Base-by-base conservation (phyloP, 2,329 filamentous ascomycete species). In the Fusarium albosuccineum region DNA sequence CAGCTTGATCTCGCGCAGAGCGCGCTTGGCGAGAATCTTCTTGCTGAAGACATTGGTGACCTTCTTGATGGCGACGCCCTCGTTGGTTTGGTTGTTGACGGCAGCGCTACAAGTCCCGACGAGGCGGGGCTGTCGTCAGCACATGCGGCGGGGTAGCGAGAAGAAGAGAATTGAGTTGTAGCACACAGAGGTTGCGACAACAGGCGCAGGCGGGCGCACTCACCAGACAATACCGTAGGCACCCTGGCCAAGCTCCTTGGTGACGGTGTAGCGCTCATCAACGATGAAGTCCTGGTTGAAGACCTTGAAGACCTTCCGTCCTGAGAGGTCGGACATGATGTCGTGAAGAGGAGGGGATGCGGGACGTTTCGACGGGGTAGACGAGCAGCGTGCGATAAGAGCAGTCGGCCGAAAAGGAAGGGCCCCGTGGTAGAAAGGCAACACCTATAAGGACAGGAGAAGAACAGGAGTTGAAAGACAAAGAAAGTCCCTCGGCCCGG, bases 41-140 rank as follows among this genome's bases (percentile, higher is more conserved):
- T 99, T 99, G 87, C 94, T 97, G 82, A 99, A 99, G 75, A 99
- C 95, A 92, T 99, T 99, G 84, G 96, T 99, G 79, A 99, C 93
- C 83, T 99, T 99, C 83, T 99, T 99, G 86, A 99, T 96, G 75
- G 96, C 96, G 67, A 99, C 94, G 40, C 95, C 94, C 79, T 99
- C 96, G 75, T 89, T 91, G 33, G 92, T 97, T 80, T 94, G 89
- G 78, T 89, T 91, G 85, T 98, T 97, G 70, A 93, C 92, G 57
- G 96, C 96, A 63, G 96, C 95, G 81, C 94, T 97, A 78, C 36
- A 56, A 48, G 50, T 49, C 62, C 57, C 63, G 62, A 53, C 60
- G 49, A 72, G 70, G 69, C 72, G 73, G 73, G 71, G 67, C 72
- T 70, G 57, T 66, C 53, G 72, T 70, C 66, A 72, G 70, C 69